Evolutionary conservation across 139 green algal species (phyloP).

Genomic region (Chlamydomonas incerta): DNA sequence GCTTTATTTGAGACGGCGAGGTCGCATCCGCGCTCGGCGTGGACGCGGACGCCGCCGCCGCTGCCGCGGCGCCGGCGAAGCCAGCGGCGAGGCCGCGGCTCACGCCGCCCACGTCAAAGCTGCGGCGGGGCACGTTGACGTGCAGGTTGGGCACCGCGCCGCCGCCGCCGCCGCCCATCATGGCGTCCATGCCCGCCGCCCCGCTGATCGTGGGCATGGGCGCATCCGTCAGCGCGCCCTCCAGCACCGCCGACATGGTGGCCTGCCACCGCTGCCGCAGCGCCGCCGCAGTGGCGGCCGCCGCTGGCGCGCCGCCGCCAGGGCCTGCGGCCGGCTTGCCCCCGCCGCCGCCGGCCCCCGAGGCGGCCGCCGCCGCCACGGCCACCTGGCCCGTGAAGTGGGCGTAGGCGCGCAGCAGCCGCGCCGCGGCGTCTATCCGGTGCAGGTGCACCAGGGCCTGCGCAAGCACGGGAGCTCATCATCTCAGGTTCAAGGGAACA

Average conservation of each 20-base stretch:
- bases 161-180: background rate
- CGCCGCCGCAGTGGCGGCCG: background rate
- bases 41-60: too few species aligned
- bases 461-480: too few species aligned
- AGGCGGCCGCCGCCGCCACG: background rate
- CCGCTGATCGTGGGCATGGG: background rate
- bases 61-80: too few species aligned
- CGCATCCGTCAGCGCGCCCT: background rate
- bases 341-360: background rate
- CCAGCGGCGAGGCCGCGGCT: too few species aligned
- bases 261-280: constrained; percentile 1
- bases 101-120: too few species aligned
- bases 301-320: background rate
- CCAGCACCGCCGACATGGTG: background rate
- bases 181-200: background rate
- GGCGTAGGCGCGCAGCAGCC: constrained; percentile 32
- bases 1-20: background rate
- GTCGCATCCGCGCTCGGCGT: too few species aligned
- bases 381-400: constrained; percentile 28
- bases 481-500: background rate
- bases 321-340: background rate
- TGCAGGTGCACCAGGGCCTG: constrained; percentile 38
- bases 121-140: too few species aligned
- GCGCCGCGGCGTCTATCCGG: constrained; percentile 22
- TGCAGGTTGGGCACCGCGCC: too few species aligned